phyloP scores from a whole-genome alignment of 768 basidiomycete genomes.

The Mycena olivaceomarginata region DNA sequence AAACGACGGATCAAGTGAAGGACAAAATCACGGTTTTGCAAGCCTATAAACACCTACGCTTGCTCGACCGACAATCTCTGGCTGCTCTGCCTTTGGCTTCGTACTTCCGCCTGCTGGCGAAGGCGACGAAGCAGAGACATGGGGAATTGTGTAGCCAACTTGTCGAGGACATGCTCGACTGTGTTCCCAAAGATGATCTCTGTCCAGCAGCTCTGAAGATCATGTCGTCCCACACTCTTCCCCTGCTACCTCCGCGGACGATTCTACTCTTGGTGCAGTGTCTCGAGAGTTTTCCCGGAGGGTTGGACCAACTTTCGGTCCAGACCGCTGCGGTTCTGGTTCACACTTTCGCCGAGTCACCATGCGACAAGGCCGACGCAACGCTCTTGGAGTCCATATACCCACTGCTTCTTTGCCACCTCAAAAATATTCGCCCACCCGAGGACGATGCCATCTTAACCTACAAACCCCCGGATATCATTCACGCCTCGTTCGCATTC shows the following conservation, averaged over 20 bases:
- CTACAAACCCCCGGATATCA: slow-evolving; percentile 61
- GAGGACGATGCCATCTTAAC: slow-evolving; percentile 52
- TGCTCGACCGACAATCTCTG: slow-evolving; percentile 29
- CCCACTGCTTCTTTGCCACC: slow-evolving; percentile 54
- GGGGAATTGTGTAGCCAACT: slow-evolving; percentile 44
- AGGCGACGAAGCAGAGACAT: slow-evolving; percentile 42
- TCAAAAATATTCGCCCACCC: slow-evolving; percentile 50
- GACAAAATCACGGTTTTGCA: slow-evolving; percentile 15
- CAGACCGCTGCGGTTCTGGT: slow-evolving; percentile 35
- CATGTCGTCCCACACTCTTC: slow-evolving; percentile 38
- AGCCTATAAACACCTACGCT: slow-evolving; percentile 38
- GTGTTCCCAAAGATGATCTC: slow-evolving; percentile 16
- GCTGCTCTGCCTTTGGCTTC: slow-evolving; percentile 30
- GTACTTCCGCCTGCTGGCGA: slow-evolving; percentile 29
- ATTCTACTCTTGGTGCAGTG: slow-evolving; percentile 44
- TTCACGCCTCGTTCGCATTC: slow-evolving; percentile 64
- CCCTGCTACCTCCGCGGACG: slow-evolving; percentile 30
- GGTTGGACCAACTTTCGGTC: slow-evolving; percentile 29
- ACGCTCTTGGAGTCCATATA: slow-evolving; percentile 52
- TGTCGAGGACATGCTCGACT: slow-evolving; percentile 49
- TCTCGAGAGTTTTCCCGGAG: slow-evolving; percentile 34
- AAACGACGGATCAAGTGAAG: slow-evolving; percentile 32
- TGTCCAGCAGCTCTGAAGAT: slow-evolving; percentile 33
- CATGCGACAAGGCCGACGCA: slow-evolving; percentile 43
- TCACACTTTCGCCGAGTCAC: slow-evolving; percentile 44